A percentile compares a stretch with the other conserved stretches of the same genome.
Evolutionary conservation across 257 asterid species (phyloP).

Genomic region (Ocimum tenuiflorum): DNA sequence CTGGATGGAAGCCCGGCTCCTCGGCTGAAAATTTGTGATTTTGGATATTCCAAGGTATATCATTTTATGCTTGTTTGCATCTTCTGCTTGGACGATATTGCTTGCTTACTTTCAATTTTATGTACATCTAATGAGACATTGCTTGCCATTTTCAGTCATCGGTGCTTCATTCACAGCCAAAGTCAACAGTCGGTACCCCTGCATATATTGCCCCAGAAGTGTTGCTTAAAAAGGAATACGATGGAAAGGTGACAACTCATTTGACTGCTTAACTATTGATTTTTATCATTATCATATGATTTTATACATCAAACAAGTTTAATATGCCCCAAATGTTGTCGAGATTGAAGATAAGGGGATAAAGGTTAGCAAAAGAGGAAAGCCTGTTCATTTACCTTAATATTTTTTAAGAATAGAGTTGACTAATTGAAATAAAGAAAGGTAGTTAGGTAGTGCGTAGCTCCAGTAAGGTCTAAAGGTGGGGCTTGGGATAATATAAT

Average conservation of each 20-base stretch:
- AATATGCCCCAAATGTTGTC: background rate
- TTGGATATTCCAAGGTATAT: slow-evolving; percentile 92
- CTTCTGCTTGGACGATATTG: background rate
- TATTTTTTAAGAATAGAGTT: background rate
- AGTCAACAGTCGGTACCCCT: no score
- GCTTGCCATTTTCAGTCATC: slow-evolving; percentile 56
- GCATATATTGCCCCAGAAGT: no score
- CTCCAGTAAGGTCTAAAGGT: background rate
- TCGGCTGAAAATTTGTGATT: no score
- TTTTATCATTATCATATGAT: background rate
- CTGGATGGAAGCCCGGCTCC: no score
- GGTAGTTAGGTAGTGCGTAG: slow-evolving; percentile 12
- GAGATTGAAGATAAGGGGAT: background rate
- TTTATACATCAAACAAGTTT: background rate
- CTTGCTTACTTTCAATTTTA: background rate
- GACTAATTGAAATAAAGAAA: slow-evolving; percentile 9
- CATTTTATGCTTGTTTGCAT: background rate
- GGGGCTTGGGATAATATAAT: background rate
- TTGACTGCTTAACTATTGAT: background rate
- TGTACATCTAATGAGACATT: background rate
- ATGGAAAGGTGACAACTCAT: slow-evolving; percentile 98
- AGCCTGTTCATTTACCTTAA: background rate
- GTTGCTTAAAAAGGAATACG: no score
- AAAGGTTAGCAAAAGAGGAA: background rate
- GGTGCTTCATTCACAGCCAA: slow-evolving; percentile 99